Base-by-base conservation (phyloP, 1,284 basidiomycete species). In the Moniliella sp. region DNA sequence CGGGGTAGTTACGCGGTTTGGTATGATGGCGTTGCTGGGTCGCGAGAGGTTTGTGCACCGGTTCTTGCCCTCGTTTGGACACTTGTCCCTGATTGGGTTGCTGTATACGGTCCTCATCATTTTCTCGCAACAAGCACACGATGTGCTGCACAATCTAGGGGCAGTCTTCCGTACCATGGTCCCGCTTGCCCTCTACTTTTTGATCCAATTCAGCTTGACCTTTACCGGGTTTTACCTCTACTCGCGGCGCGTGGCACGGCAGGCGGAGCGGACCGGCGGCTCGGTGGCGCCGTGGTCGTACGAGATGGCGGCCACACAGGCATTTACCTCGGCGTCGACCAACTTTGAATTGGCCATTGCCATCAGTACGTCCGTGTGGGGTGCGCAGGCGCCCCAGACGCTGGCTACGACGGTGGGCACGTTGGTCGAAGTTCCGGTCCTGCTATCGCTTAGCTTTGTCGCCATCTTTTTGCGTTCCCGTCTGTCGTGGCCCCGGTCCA, bases 311-410 rank as follows among this genome's bases (percentile, higher is more conserved):
- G 54, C 56, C 26, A 50, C 55, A 0, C 54, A 71, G 69, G 39
- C 52, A 9, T 67, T 67, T 41, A 69, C 67, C 0, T 64, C 63
- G 2, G 65, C 59, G 0, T 64, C 62, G 5, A 68, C 67, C 54
- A 69, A 69, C 43, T 66, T 63, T 37, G 63, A 61, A 19, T 33
- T 84, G 0, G 78, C 80, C 0, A 84, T 83, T 35, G 80, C 81
- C 0, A 74, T 84, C 2, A 70, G 73, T 2, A 75, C 83, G 19
- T 73, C 78, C 0, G 70, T 75, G 0, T 84, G 75, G 51, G 47
- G 46, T 3, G 41, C 39, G 8, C 38, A 42, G 3, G 42, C 41
- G 2, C 34, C 44, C 26, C 40, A 52, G 33, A 48, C 42, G 9
- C 31, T 49, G 18, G 43, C 45, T 2, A 39, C 43, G 12, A 50